Conservation (phyloP, 371 early-diverging fungal species). For the Chytridiales sp. region DNA sequence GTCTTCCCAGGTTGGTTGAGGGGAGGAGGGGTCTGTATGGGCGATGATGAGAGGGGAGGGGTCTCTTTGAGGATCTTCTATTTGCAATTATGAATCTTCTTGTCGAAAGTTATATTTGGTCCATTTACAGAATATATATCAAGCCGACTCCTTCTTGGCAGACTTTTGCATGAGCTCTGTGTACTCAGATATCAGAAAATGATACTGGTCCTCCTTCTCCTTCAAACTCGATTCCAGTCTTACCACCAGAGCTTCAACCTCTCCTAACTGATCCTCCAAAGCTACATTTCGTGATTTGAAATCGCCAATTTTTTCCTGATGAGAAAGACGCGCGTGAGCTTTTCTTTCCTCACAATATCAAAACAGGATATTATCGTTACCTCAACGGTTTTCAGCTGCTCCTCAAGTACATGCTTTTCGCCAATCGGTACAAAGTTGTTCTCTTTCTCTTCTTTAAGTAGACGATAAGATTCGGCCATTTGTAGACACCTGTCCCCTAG, state of each 20-base stretch:
- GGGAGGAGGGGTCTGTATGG: no score
- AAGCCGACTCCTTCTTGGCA: slow-evolving; percentile 10
- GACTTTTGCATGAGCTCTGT: slow-evolving; percentile 17
- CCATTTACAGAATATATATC: not conserved
- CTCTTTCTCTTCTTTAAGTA: slow-evolving; percentile 20
- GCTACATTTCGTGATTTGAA: slow-evolving; percentile 15
- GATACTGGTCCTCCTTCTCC: slow-evolving; percentile 47
- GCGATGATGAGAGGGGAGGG: no score
- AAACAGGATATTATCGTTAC: no score
- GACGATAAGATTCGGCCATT: no score
- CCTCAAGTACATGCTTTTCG: slow-evolving; percentile 13
- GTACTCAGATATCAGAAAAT: slow-evolving; percentile 45
- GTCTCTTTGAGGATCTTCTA: no score
- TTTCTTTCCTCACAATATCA: no score
- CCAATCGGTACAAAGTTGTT: slow-evolving; percentile 36
- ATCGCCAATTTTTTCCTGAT: no score
- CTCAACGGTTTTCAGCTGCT: slow-evolving; percentile 16
- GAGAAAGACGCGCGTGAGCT: no score
- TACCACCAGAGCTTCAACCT: slow-evolving; percentile 19
- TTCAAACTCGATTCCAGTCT: slow-evolving; percentile 29
- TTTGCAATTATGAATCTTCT: no score
- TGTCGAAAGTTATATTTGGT: no score
- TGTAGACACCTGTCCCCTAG: no score
- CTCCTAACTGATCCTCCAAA: slow-evolving; percentile 28
- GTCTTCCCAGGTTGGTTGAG: no score